Conservation (phyloP, 176 grass and related monocot genomes). For the Oryza rufipogon region DNA sequence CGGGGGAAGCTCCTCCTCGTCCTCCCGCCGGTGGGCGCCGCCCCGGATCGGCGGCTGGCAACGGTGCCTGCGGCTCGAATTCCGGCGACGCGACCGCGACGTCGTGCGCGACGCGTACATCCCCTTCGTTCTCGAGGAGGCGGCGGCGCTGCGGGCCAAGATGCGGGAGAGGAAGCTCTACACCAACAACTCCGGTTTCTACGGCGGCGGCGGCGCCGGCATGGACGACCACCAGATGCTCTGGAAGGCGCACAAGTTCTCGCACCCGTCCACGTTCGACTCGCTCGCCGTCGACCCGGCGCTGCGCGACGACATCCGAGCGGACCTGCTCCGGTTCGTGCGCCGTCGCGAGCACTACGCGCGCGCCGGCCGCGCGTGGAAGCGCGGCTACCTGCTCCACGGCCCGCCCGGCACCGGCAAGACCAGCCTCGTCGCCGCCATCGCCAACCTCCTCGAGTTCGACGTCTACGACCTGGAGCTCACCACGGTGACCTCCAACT, state of each 20-base stretch:
- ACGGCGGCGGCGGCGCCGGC: not conserved
- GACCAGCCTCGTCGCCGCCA: constrained; percentile 86
- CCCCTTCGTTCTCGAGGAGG: not conserved
- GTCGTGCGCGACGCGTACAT: not conserved
- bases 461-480: constrained; percentile 93
- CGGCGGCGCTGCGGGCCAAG: not conserved
- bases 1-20: too few relatives aligned
- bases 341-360: constrained; percentile 56
- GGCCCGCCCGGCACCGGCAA: constrained; percentile 88
- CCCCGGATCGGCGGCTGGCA: too few relatives aligned
- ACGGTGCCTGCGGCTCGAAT: not conserved
- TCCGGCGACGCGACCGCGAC: not conserved
- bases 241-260: constrained; percentile 62
- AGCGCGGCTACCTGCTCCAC: constrained; percentile 81
- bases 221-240: constrained; percentile 54
- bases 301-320: constrained; percentile 54
- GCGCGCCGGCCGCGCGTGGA: constrained; percentile 71
- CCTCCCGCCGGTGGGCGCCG: too few relatives aligned
- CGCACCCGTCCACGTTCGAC: constrained; percentile 69
- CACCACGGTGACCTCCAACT: constrained; percentile 69
- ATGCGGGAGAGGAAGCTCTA: constrained; percentile 60
- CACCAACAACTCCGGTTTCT: constrained; percentile 43
- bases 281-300: constrained; percentile 65
- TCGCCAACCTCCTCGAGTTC: constrained; percentile 91
- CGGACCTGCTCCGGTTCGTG: constrained; percentile 64